These are phyloP conservation scores for Pleurostoma richardsiae DNA, from an alignment of 2,329 filamentous ascomycete genomes.

Conservation along the genomic window DNA sequence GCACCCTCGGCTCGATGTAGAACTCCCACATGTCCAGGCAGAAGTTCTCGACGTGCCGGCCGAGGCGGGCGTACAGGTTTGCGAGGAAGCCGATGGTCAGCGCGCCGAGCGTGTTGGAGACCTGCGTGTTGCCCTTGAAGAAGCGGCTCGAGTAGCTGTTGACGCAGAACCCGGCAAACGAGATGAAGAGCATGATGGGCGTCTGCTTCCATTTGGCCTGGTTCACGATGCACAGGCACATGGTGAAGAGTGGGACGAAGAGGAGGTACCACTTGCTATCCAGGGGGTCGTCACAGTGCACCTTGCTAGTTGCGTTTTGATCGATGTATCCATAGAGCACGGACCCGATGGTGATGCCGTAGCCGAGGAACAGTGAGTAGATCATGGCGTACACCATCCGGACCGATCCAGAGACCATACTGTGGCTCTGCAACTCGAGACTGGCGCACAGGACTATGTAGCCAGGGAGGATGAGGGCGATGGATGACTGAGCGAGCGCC, in stretches of 20 bases:
- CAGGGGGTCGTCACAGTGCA: slow-evolving; percentile 35
- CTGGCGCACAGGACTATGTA: slow-evolving; percentile 56
- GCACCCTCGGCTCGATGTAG: slow-evolving; percentile 33
- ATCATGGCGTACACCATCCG: slow-evolving; percentile 72
- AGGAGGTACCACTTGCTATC: slow-evolving; percentile 43
- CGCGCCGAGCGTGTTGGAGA: slow-evolving; percentile 73
- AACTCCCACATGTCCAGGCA: slow-evolving; percentile 49
- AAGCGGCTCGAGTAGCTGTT: slow-evolving; percentile 67
- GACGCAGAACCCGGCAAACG: slow-evolving; percentile 68
- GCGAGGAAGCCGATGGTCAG: slow-evolving; percentile 72
- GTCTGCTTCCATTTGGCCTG: slow-evolving; percentile 76
- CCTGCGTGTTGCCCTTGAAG: slow-evolving; percentile 66
- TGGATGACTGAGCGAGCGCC: slow-evolving; percentile 66
- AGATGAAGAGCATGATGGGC: slow-evolving; percentile 70
- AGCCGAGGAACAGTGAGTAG: slow-evolving; percentile 67
- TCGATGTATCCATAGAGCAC: slow-evolving; percentile 60
- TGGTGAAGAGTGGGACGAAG: slow-evolving; percentile 64
- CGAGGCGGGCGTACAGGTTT: slow-evolving; percentile 72
- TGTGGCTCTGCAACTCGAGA: slow-evolving; percentile 64
- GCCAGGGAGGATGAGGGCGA: slow-evolving; percentile 69
- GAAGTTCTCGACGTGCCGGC: slow-evolving; percentile 51
- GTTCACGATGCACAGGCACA: slow-evolving; percentile 57
- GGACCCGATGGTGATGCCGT: slow-evolving; percentile 65
- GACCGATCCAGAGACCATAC: slow-evolving; percentile 65
- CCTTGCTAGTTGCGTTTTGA: slow-evolving; percentile 40